Conservation (phyloP, 768 basidiomycete species). For the Rhizopogon vinicolor region DNA sequence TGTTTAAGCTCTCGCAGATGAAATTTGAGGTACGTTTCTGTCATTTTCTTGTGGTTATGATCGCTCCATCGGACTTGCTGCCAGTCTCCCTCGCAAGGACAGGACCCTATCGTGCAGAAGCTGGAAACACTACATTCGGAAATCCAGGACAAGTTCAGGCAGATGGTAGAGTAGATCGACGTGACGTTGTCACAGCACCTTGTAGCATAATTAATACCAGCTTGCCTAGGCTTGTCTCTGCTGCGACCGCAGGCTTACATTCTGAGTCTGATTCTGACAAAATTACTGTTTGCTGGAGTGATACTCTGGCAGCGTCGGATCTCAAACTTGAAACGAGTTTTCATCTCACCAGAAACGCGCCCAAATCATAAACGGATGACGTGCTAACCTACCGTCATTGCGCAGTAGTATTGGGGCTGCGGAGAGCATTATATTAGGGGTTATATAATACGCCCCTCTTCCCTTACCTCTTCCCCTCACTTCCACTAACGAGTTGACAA, state of each 20-base stretch:
- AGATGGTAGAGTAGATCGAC: conserved; percentile 63
- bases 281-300: neutral
- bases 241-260: neutral
- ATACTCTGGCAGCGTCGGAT: neutral
- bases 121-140: conserved; percentile 77
- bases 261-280: neutral
- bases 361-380: neutral
- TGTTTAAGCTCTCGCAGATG: conserved; percentile 99
- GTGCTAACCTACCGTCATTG: neutral
- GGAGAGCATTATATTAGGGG: conserved; percentile 6
- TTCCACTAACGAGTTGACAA: neutral
- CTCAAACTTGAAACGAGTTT: neutral
- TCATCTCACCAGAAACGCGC: neutral
- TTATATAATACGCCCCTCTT: neutral
- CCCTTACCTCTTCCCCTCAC: neutral
- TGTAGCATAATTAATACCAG: conserved; percentile 22
- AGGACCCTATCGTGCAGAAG: conserved; percentile 78
- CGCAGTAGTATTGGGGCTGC: conserved; percentile 1
- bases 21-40: conserved; percentile 81
- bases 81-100: conserved; percentile 87
- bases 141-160: conserved; percentile 91
- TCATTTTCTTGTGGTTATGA: neutral
- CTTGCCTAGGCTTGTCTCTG: neutral
- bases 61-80: conserved; percentile 2
- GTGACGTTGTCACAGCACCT: neutral